Percentiles rank a stretch among this genome's conserved stretches.
Evolutionary conservation across 352 stramenopile genomes (phyloP).

Genomic region (Phytophthora hibernalis): DNA sequence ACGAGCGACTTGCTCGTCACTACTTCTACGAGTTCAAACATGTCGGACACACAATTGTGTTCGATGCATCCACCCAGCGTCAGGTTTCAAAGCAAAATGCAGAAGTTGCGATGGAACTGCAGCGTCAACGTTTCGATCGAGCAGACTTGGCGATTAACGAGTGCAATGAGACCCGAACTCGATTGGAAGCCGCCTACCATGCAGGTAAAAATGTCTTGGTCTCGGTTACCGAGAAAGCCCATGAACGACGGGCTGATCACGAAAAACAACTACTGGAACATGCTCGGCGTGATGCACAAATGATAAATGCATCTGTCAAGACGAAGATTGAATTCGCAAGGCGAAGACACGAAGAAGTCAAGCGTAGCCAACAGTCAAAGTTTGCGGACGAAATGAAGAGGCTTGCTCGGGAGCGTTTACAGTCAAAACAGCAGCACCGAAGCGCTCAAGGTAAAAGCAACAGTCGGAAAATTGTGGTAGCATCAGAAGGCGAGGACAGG

Average conservation of each 20-base stretch:
- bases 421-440: constrained; percentile 33
- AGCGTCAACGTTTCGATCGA: constrained; percentile 37
- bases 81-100: constrained; percentile 11
- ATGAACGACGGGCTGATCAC: constrained; percentile 22
- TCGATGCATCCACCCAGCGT: constrained; percentile 29
- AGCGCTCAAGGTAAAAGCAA: constrained; percentile 5
- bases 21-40: constrained; percentile 84
- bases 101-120: constrained; percentile 25
- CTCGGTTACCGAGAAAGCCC: constrained; percentile 2
- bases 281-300: constrained; percentile 29
- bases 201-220: constrained; percentile 20
- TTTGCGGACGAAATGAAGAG: constrained; percentile 44
- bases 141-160: constrained; percentile 43
- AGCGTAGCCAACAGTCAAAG: constrained; percentile 24
- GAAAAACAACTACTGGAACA: constrained; percentile 26
- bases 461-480: constrained; percentile 28
- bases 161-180: constrained; percentile 46
- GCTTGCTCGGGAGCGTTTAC: constrained; percentile 30
- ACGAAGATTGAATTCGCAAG: constrained; percentile 17
- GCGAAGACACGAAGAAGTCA: constrained; percentile 25
- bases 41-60: constrained; percentile 53
- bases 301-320: constrained; percentile 24
- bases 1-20: constrained; percentile 58
- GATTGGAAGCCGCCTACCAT: constrained; percentile 40
- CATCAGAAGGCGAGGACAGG: constrained; percentile 4